Evolutionary conservation across 129 eudicot genomes (phyloP).

Genomic region (Dittrichia graveolens): DNA sequence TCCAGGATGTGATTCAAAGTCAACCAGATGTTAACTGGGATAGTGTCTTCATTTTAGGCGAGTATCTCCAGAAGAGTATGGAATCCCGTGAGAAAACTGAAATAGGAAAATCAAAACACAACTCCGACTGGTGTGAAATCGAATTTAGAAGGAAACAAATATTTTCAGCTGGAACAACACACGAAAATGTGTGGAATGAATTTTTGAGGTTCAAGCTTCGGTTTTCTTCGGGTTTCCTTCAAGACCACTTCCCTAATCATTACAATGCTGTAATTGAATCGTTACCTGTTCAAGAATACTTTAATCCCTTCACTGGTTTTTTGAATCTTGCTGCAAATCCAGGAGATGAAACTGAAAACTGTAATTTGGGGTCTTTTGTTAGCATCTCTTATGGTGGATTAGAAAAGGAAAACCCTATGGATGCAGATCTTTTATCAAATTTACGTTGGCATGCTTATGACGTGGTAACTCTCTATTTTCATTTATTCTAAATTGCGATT

Average conservation of each 20-base stretch:
- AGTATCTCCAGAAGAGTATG: slow-evolving; percentile 50
- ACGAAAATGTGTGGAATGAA: slow-evolving; percentile 50
- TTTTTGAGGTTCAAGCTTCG: slow-evolving; percentile 51
- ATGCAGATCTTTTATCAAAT: slow-evolving; percentile 48
- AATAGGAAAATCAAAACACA: slow-evolving; percentile 21
- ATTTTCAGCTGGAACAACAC: slow-evolving; percentile 46
- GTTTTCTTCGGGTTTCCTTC: slow-evolving; percentile 56
- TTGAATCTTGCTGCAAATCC: slow-evolving; percentile 55
- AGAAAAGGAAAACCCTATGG: slow-evolving; percentile 58
- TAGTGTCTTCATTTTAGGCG: slow-evolving; percentile 55
- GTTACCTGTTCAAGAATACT: slow-evolving; percentile 70
- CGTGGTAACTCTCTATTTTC: slow-evolving; percentile 45
- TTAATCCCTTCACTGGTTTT: slow-evolving; percentile 57
- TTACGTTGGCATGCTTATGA: slow-evolving; percentile 57
- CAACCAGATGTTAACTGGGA: slow-evolving; percentile 60
- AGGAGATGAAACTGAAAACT: slow-evolving; percentile 45
- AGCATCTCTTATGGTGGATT: slow-evolving; percentile 59
- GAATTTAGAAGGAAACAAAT: slow-evolving; percentile 48
- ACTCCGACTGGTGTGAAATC: slow-evolving; percentile 71
- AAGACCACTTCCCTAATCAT: slow-evolving; percentile 55
- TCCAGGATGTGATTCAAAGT: slow-evolving; percentile 49
- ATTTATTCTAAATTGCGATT: neutral
- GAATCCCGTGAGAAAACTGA: slow-evolving; percentile 31
- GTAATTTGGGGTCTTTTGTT: slow-evolving; percentile 63
- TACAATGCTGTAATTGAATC: slow-evolving; percentile 48